Evolutionary conservation across 345 rosid genomes (phyloP).

Genomic region (Brassica juncea): DNA sequence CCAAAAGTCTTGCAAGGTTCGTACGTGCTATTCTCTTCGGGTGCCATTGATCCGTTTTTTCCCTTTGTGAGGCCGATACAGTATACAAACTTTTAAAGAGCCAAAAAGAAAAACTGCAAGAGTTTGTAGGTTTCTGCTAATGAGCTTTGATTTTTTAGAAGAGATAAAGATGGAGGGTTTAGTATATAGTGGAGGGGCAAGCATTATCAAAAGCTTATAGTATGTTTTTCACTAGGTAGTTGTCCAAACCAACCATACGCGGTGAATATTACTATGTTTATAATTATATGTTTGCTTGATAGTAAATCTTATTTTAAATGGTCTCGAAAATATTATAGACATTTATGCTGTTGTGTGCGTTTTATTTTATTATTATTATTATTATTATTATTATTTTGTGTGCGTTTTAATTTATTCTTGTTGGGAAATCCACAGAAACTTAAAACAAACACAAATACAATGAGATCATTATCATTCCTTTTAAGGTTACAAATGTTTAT

Average conservation of each 20-base stretch:
- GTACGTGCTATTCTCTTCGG: slow-evolving; percentile 40
- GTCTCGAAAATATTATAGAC: neutral
- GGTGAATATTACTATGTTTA: neutral
- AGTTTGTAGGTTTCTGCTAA: slow-evolving; percentile 1
- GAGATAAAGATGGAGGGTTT: slow-evolving; percentile 17
- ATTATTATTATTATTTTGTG: no score
- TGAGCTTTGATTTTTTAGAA: slow-evolving; percentile 10
- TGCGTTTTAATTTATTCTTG: neutral
- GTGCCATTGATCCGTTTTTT: slow-evolving; percentile 23
- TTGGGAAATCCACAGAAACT: slow-evolving; percentile 8
- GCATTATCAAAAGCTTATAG: slow-evolving; percentile 7
- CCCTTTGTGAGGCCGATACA: neutral
- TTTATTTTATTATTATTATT: no score
- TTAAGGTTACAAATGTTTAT: neutral
- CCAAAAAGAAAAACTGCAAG: neutral
- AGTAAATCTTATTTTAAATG: neutral
- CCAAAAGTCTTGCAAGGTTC: slow-evolving; percentile 67
- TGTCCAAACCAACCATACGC: neutral
- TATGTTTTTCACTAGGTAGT: slow-evolving; percentile 18
- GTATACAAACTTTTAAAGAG: neutral
- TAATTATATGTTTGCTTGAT: neutral
- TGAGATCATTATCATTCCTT: neutral
- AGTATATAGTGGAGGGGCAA: slow-evolving; percentile 32
- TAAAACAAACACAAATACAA: neutral
- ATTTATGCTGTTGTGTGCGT: neutral